Percentiles rank a stretch among this genome's conserved stretches.
Conservation (phyloP, 2,329 filamentous ascomycete genomes). For the Colletotrichum truncatum region DNA sequence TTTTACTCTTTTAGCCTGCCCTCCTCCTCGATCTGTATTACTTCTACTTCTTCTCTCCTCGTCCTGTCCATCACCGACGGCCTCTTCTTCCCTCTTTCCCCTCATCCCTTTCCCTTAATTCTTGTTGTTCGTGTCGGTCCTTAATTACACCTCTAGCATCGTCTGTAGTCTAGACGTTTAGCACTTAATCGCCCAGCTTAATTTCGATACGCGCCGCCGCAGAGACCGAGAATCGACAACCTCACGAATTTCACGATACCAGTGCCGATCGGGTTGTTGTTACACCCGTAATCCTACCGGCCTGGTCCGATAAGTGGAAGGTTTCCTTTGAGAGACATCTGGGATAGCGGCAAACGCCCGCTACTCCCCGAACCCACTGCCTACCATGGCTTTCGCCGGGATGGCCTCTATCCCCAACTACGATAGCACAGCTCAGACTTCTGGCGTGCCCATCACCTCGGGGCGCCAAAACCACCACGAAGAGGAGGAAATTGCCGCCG, state of each 20-base stretch:
- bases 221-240: background rate
- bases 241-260: background rate
- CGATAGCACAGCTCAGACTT: constrained; percentile 55
- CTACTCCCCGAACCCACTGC: background rate
- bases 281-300: background rate
- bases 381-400: constrained; percentile 52
- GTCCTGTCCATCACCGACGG: background rate
- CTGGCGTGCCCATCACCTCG: constrained; percentile 45
- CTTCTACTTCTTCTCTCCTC: constrained; percentile 17
- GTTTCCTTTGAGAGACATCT: background rate
- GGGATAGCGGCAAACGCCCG: no score
- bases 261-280: constrained; percentile 4
- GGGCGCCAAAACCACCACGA: constrained; percentile 38
- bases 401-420: constrained; percentile 52
- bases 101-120: background rate
- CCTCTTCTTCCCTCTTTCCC: background rate
- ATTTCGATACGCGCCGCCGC: background rate
- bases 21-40: background rate
- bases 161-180: background rate
- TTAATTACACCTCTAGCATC: background rate
- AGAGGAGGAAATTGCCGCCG: constrained; percentile 36
- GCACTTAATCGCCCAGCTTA: constrained; percentile 9
- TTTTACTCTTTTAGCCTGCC: constrained; percentile 13
- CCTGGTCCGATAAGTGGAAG: constrained; percentile 5
- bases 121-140: constrained; percentile 12